These are phyloP conservation scores for Myxozyma melibiosi DNA, from an alignment of 805 yeast species.

Conservation along the genomic window DNA sequence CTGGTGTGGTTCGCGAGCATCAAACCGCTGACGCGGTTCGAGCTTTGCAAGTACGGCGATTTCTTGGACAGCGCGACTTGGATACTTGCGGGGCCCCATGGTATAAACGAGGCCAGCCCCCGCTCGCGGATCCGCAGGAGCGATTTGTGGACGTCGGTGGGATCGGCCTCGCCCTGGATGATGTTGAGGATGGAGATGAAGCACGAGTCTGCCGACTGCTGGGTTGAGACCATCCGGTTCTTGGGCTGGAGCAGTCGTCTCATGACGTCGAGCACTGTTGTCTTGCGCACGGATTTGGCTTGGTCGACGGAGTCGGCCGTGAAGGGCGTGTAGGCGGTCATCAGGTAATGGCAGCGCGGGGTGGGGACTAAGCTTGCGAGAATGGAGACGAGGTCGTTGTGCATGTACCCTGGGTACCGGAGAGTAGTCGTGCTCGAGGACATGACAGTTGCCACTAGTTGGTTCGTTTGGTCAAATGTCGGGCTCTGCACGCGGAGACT, in stretches of 20 bases:
- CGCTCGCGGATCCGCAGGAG: slow-evolving; percentile 47
- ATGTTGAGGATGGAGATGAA: slow-evolving; percentile 74
- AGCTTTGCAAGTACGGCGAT: slow-evolving; percentile 58
- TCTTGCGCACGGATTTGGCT: slow-evolving; percentile 62
- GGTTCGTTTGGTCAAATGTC: slow-evolving; percentile 78
- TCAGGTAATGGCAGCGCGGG: slow-evolving; percentile 75
- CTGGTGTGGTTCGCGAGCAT: slow-evolving; percentile 84
- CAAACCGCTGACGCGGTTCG: slow-evolving; percentile 67
- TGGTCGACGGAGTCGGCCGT: slow-evolving; percentile 65
- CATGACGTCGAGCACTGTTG: slow-evolving; percentile 82
- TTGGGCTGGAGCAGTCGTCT: slow-evolving; percentile 79
- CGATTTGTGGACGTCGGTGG: slow-evolving; percentile 61
- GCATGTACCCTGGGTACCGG: slow-evolving; percentile 89
- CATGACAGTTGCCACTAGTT: slow-evolving; percentile 80
- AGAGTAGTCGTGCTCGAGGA: slow-evolving; percentile 84
- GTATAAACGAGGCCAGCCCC: slow-evolving; percentile 66
- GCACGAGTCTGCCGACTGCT: slow-evolving; percentile 49
- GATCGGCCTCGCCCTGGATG: slow-evolving; percentile 67
- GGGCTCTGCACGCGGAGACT: slow-evolving; percentile 60
- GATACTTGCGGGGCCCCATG: slow-evolving; percentile 80
- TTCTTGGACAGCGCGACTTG: slow-evolving; percentile 76
- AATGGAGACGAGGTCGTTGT: slow-evolving; percentile 79
- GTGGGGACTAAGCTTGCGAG: slow-evolving; percentile 82
- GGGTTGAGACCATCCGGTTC: slow-evolving; percentile 65
- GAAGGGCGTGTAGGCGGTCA: slow-evolving; percentile 77